Evolutionary conservation across 2,329 filamentous ascomycete genomes (phyloP).

Genomic region (Sporothrix schenckii): DNA sequence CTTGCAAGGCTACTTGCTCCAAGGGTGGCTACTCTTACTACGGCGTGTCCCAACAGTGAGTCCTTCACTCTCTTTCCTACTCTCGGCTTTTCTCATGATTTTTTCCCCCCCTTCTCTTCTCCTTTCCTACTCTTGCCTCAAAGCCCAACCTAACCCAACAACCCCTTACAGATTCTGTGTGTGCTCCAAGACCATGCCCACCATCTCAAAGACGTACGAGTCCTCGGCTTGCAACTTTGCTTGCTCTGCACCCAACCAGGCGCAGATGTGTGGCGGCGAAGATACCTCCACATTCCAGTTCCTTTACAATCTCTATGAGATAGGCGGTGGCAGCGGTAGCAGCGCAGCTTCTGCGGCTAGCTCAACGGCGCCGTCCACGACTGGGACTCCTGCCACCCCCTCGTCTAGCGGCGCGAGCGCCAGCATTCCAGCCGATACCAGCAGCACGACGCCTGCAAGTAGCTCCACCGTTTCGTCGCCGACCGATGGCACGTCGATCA

Average conservation of each 20-base stretch:
- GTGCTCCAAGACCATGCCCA: conserved; percentile 30
- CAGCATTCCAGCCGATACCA: conserved; percentile 23
- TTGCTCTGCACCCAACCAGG: conserved; percentile 32
- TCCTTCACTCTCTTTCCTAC: neutral
- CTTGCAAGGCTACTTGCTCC: conserved; percentile 31
- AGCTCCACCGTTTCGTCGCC: conserved; percentile 12
- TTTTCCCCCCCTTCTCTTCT: neutral
- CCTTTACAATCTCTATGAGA: conserved; percentile 35
- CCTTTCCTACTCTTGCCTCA: neutral
- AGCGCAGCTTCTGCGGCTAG: neutral
- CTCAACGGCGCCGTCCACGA: neutral
- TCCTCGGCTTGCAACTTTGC: conserved; percentile 32
- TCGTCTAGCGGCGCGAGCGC: neutral
- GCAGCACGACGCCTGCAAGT: neutral
- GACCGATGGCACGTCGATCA: neutral
- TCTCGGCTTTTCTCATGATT: neutral
- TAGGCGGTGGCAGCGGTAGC: neutral
- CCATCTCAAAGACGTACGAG: conserved; percentile 34
- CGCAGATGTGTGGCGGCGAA: conserved; percentile 34
- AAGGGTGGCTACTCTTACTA: conserved; percentile 34
- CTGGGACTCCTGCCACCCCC: neutral
- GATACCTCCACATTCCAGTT: conserved; percentile 32
- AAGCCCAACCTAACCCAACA: conserved; percentile 18
- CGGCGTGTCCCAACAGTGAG: conserved; percentile 33
- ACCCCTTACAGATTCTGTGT: conserved; percentile 33